Base-by-base conservation (phyloP, 441 rosid genomes). In the Adansonia gregorii region DNA sequence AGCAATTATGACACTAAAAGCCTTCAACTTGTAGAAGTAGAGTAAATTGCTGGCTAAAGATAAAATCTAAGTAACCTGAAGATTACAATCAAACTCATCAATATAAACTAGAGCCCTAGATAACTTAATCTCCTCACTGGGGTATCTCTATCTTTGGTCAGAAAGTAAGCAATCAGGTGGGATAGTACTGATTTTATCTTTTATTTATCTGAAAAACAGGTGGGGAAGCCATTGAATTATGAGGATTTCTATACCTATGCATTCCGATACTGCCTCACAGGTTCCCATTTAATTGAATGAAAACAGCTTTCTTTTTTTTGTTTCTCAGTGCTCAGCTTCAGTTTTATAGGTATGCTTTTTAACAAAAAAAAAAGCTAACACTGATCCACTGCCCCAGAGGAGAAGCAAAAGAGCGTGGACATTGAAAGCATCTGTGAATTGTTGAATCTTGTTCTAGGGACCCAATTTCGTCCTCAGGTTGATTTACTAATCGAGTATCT, bases 221-320 rank as follows among this genome's bases (percentile, higher is more conserved):
- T 85, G 67, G 74, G 60, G 46, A 74, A 75, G 74, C 84, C 82
- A 65, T 70, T 81, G 67, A 87, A 80, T 35, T 88, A 90, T 71
- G 73, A 56, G 39, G 89, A 88, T 73, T 92, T 90, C 80, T 86
- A 88, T 84, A 78, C 89, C 66, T 89, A 77, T 79, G 86, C 93
- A 73, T 92, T 90, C 73, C 83, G 83, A 74, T 90, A 87, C 82
- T 87, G 91, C 82, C 84, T 92, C 66, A 89, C 96, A 83, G 96
- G 96, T 90, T 17, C 60, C 31, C 60, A 76, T 75, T 35, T 70
- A 46, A 43, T 73, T 74, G 12, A 52, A 24, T 72, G 43, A 48
- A 73, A 56, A 59, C 69, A 24, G 55, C 69, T 52, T 45, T 63
- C 22, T 14, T 35, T 55, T 45, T 22, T 43, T 55, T 45, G 43